A percentile compares a stretch with the other conserved stretches of the same genome.
These are phyloP conservation scores for Ormosia emarginata DNA, from an alignment of 306 rosid genomes.

Conservation along the genomic window DNA sequence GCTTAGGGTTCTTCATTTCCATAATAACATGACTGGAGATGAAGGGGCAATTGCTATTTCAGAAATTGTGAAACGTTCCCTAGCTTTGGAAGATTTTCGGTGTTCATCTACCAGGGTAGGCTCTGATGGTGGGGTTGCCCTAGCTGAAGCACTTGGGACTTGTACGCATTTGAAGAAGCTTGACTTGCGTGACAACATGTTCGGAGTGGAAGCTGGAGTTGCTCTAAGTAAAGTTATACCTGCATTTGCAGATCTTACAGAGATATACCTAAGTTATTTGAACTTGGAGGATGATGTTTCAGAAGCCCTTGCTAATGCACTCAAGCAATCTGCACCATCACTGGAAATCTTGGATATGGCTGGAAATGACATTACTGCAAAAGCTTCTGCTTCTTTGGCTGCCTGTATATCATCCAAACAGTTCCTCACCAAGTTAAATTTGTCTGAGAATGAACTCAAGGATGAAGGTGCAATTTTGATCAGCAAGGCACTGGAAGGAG, in stretches of 20 bases:
- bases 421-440: constrained; percentile 56
- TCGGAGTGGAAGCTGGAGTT: constrained; percentile 82
- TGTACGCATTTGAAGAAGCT: constrained; percentile 71
- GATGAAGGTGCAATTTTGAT: constrained; percentile 82
- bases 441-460: constrained; percentile 79
- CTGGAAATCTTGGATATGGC: constrained; percentile 77
- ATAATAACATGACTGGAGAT: constrained; percentile 61
- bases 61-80: constrained; percentile 58
- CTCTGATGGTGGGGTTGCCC: constrained; percentile 76
- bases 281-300: constrained; percentile 86
- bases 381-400: constrained; percentile 59
- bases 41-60: constrained; percentile 76
- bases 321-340: constrained; percentile 69
- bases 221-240: constrained; percentile 66
- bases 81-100: constrained; percentile 70
- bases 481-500: constrained; percentile 61
- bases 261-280: constrained; percentile 72
- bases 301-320: constrained; percentile 62
- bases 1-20: constrained; percentile 83
- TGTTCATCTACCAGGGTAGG: constrained; percentile 89
- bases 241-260: constrained; percentile 56
- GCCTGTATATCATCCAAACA: constrained; percentile 66
- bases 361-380: constrained; percentile 76
- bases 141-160: constrained; percentile 70
- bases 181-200: constrained; percentile 89